Evolutionary conservation across 2,329 filamentous ascomycete genomes (phyloP), one percentile per base, ranked within the genome.

Genomic region (Grosmannia serpens): DNA sequence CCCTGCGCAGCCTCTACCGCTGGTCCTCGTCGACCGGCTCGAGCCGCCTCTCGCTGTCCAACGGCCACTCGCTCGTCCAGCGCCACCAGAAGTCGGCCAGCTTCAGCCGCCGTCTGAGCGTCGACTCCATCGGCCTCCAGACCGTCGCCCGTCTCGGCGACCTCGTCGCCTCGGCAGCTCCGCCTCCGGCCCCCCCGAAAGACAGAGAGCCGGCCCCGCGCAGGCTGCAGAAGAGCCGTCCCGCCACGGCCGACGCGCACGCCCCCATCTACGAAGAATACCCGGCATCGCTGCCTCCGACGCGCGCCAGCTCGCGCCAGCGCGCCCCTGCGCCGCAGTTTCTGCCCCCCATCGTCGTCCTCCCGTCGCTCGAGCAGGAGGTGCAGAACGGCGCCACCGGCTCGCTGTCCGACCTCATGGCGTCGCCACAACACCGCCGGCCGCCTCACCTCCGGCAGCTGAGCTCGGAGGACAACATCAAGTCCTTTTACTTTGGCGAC

Each of bases 1-100:
- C 71, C 51, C 71, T 76, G 47, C 75, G 74, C 66, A 76, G 75
- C 62, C 71, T 77, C 61, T 77, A 81, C 65, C 75, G 77, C 65
- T 80, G 77, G 77, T 80, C 78, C 49, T 70, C 73, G 24, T 82
- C 79, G 17, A 79, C 79, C n/a, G 67, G 70, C 10, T 81, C 78
- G 49, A 81, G 75, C 60, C 74, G 72, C 44, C 77, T 76, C 53
- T 63, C 64, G 51, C 64, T 65, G 5, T 22, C 46, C 13, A 61
- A 38, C 41, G 53, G n/a, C 51, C 59, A 58, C 35, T 61, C 49
- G 61, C 65, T 68, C 53, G 66, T 65, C 57, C 68, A 62, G 54
- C 60, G 61, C 44, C 62, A 66, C 61, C 68, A 69, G 58, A 66
- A 69, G 24, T 68, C 67, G 4, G 53, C 61, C 51, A 67, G 68